Conservation (phyloP, 1,284 basidiomycete genomes). For the Tylopilus orsonianus region DNA sequence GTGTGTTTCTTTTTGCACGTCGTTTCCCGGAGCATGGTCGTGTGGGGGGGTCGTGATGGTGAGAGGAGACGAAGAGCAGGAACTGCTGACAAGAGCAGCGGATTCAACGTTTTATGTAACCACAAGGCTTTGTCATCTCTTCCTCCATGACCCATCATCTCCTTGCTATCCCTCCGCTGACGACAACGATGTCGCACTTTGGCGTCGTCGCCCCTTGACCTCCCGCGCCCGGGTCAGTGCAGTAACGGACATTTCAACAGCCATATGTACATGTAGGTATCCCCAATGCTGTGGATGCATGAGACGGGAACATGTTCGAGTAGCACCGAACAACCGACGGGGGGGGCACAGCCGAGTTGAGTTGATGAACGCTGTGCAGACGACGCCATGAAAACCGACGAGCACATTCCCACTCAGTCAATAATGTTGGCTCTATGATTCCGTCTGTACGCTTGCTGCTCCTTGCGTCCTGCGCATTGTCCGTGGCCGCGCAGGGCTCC, state of each 20-base stretch:
- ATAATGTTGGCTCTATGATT: constrained; percentile 20
- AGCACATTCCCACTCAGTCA: not conserved
- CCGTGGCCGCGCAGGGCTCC: constrained; percentile 3
- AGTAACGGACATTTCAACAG: no score
- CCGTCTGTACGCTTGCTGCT: not conserved
- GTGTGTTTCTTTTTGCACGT: not conserved
- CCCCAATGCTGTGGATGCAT: no score
- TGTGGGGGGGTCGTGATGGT: constrained; percentile 28
- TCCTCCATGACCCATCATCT: no score
- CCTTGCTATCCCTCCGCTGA: no score
- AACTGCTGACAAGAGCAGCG: constrained; percentile 37
- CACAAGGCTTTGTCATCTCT: constrained; percentile 36
- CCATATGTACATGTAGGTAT: no score
- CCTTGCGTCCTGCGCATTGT: not conserved
- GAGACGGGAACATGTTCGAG: no score
- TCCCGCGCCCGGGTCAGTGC: no score
- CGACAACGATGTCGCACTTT: no score
- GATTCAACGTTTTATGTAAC: constrained; percentile 35
- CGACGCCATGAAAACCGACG: constrained; percentile 1
- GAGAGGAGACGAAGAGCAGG: constrained; percentile 35
- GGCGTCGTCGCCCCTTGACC: no score
- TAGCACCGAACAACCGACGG: no score
- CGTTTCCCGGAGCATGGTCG: not conserved
- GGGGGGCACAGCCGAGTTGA: constrained; percentile 18
- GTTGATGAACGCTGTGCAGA: constrained; percentile 15